Evolutionary conservation across 345 rosid species (phyloP).

Genomic region (Euphorbia lathyris): DNA sequence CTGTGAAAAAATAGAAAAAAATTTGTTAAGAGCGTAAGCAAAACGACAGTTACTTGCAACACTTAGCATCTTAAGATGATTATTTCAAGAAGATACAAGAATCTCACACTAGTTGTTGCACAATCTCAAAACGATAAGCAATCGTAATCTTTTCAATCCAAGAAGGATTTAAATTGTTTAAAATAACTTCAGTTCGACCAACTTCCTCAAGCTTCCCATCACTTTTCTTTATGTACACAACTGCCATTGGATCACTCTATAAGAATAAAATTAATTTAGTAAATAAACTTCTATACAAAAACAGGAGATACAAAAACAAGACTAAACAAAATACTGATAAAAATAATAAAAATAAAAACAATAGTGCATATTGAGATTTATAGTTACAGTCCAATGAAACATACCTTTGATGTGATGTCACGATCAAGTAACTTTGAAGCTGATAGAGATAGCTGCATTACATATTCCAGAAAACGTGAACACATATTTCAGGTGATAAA

Average conservation of each 20-base stretch:
- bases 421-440: constrained; percentile 67
- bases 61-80: not conserved
- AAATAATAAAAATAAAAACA: no score
- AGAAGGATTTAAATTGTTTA: constrained; percentile 63
- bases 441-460: constrained; percentile 63
- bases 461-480: constrained; percentile 7
- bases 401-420: constrained; percentile 77
- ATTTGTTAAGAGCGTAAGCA: constrained; percentile 11
- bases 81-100: constrained; percentile 1
- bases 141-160: constrained; percentile 72
- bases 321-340: constrained; percentile 1
- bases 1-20: constrained; percentile 33
- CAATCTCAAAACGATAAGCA: constrained; percentile 73
- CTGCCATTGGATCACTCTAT: constrained; percentile 88
- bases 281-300: not conserved
- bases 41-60: not conserved
- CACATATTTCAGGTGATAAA: not conserved
- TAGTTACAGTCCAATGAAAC: not conserved
- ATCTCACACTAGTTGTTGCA: constrained; percentile 70
- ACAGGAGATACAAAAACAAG: not conserved
- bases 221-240: constrained; percentile 50
- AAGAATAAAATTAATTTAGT: constrained; percentile 13
- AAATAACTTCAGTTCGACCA: constrained; percentile 82
- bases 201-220: constrained; percentile 75
- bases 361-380: no score